phyloP scores from a whole-genome alignment of 768 basidiomycete species.

The Tricholoma matsutake region DNA sequence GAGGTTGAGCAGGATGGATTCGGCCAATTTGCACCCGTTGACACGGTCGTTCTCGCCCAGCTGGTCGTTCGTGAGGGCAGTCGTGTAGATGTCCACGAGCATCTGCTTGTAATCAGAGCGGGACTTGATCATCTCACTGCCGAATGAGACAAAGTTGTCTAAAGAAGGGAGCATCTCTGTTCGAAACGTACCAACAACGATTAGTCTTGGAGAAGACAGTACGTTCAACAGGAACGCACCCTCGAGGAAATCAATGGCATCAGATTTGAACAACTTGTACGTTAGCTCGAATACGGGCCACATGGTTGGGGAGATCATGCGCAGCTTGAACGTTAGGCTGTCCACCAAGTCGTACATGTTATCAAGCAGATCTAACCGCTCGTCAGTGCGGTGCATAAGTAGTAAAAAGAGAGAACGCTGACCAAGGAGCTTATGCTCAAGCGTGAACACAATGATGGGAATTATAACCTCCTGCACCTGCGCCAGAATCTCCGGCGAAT shows the following conservation, averaged over 20 bases:
- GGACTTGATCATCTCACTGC: constrained; percentile 68
- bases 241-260: constrained; percentile 84
- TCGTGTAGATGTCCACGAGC: constrained; percentile 81
- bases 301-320: constrained; percentile 73
- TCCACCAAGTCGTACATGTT: constrained; percentile 87
- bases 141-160: constrained; percentile 87
- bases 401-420: constrained; percentile 18
- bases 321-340: constrained; percentile 77
- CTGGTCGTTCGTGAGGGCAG: constrained; percentile 61
- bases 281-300: constrained; percentile 87
- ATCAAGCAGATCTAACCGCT: constrained; percentile 69
- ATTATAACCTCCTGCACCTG: constrained; percentile 82
- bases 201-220: background rate
- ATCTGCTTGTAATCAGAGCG: constrained; percentile 76
- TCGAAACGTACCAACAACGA: background rate
- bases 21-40: constrained; percentile 82
- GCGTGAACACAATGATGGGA: constrained; percentile 71
- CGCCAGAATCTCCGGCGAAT: constrained; percentile 66
- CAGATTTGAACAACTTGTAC: constrained; percentile 77
- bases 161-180: constrained; percentile 84
- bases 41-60: constrained; percentile 84
- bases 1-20: constrained; percentile 78
- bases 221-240: constrained; percentile 40
- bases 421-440: constrained; percentile 79
- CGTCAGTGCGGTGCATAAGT: background rate